Percentiles rank a stretch among this genome's conserved stretches.
Evolutionary conservation across 108 stramenopile genomes (phyloP).

Genomic region (Cylindrotheca fusiformis): DNA sequence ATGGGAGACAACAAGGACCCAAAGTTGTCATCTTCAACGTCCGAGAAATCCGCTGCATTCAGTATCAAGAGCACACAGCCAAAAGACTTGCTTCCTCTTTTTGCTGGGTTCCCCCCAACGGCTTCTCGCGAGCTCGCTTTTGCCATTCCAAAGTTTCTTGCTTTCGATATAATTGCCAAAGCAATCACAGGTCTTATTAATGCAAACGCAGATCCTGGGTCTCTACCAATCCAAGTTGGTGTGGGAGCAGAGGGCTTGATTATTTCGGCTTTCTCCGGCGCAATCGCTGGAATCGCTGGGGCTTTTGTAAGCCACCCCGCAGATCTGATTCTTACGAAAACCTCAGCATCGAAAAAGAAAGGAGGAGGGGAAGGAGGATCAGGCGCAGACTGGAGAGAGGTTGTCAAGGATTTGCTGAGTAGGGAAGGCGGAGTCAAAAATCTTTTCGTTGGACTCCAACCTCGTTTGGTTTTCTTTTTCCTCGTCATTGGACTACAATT

Average conservation of each 20-base stretch:
- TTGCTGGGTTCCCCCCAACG: constrained; percentile 72
- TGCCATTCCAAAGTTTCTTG: constrained; percentile 81
- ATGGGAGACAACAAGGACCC: background rate
- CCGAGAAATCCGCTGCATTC: constrained; percentile 3
- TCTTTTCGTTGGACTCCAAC: constrained; percentile 75
- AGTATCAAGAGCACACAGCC: constrained; percentile 16
- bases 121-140: constrained; percentile 86
- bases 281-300: constrained; percentile 77
- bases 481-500: constrained; percentile 90
- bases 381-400: constrained; percentile 60
- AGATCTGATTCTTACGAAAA: constrained; percentile 84
- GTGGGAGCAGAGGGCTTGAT: constrained; percentile 66
- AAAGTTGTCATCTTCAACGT: background rate
- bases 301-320: constrained; percentile 83
- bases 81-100: constrained; percentile 55
- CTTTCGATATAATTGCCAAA: constrained; percentile 74
- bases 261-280: constrained; percentile 76
- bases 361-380: constrained; percentile 11
- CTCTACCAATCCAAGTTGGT: constrained; percentile 72
- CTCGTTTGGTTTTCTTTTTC: constrained; percentile 84
- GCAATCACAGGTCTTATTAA: constrained; percentile 55
- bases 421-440: constrained; percentile 77
- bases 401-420: constrained; percentile 62
- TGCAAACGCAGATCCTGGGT: constrained; percentile 45
- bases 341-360: constrained; percentile 43